Base-by-base conservation (phyloP, 176 grass and related monocot species). In the Avena sativa region DNA sequence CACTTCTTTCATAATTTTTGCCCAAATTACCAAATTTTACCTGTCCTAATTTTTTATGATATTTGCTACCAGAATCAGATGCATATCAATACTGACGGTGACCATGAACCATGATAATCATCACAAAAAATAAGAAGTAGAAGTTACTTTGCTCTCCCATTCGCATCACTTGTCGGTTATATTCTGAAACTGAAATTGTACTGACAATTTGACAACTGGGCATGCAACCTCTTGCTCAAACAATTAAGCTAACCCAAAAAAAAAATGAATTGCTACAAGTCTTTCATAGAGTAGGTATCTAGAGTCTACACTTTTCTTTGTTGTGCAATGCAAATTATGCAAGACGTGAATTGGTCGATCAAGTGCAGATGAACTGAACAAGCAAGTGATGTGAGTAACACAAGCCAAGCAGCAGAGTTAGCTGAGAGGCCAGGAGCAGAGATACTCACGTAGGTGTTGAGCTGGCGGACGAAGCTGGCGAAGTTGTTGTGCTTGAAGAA, bases 401-500 rank as follows among this genome's bases (percentile, higher is more conserved):
- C 20, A 15, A 69, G 12, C 7, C 17, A 57, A n/a, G n/a, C n/a
- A n/a, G n/a, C n/a, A n/a, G n/a, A n/a, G n/a, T n/a, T n/a, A n/a
- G n/a, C n/a, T n/a, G n/a, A n/a, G n/a, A n/a, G 55, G 55, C 55
- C 55, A 57, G 55, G 4, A 8, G 55, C 16, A 63, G 40, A 53
- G 12, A 60, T 4, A 91, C 89, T 95, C 88, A 92, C 92, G 63
- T 95, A 92, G 61, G 93, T 95, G 86, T 95, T 92, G 87, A 95
- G 87, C 85, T 95, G 91, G 16, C 95, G 83, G 50, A 97, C 84
- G 85, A 97, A 97, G 85, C 92, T 94, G 87, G 95, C 91, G 89
- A 97, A 97, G 88, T 97, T 97, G 89, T 73, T 92, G 87, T 97
- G 93, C 93, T 97, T 97, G 87, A 95, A 97, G 80, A 93, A 90